These are phyloP conservation scores for Ganoderma lucidum DNA, from an alignment of 1,284 basidiomycete genomes.

Conservation along the genomic window DNA sequence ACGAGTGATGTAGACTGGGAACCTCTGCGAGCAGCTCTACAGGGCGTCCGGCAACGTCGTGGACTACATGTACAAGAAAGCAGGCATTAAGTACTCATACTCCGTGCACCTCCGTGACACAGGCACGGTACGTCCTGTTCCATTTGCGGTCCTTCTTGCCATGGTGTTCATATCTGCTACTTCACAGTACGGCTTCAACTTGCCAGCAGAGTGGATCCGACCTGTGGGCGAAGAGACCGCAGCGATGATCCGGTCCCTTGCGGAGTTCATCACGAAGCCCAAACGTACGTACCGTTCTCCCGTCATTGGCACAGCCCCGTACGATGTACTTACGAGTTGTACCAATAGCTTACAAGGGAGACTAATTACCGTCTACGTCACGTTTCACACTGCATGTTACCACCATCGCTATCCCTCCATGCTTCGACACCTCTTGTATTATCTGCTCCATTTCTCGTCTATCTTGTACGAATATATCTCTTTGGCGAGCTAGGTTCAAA, in stretches of 20 bases:
- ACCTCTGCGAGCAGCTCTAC: constrained; percentile 74
- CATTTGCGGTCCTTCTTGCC: neutral
- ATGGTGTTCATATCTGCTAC: constrained; percentile 3
- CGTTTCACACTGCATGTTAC: neutral
- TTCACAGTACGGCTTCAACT: constrained; percentile 77
- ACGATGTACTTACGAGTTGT: neutral
- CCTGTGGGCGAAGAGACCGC: constrained; percentile 82
- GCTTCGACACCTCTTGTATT: neutral
- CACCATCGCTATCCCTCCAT: neutral
- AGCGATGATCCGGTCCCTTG: constrained; percentile 71
- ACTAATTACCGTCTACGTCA: neutral
- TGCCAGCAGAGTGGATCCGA: constrained; percentile 78
- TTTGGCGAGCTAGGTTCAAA: neutral
- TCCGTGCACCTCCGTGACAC: constrained; percentile 84
- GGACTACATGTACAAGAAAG: constrained; percentile 77
- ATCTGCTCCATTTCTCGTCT: neutral
- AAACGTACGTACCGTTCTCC: constrained; percentile 12
- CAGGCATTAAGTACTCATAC: constrained; percentile 79
- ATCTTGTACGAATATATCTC: constrained; percentile 3
- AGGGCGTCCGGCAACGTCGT: constrained; percentile 77
- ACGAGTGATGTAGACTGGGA: constrained; percentile 57
- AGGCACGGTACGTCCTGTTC: constrained; percentile 66
- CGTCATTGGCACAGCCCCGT: neutral
- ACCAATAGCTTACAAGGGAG: neutral
- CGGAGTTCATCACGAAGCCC: constrained; percentile 63